Evolutionary conservation across 176 grass and related monocot species (phyloP).

Genomic region (Microstegium vimineum): DNA sequence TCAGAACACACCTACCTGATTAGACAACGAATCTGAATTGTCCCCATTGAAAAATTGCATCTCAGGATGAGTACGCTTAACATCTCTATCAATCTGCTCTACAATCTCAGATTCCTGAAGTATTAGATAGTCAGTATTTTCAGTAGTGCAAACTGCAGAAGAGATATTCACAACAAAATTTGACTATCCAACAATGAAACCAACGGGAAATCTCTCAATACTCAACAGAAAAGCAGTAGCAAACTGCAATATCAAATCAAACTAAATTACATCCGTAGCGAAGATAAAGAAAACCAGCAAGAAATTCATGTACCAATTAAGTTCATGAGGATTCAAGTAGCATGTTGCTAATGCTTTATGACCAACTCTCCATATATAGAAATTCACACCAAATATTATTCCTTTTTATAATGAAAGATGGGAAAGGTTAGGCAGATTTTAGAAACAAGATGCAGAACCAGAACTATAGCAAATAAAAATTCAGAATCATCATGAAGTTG

Average conservation of each 20-base stretch:
- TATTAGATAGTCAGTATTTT: constrained; percentile 11
- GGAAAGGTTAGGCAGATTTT: background rate
- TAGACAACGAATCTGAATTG: constrained; percentile 61
- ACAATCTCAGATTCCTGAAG: constrained; percentile 81
- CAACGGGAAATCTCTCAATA: background rate
- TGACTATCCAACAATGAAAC: background rate
- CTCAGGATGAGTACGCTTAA: constrained; percentile 96
- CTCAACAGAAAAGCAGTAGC: constrained; percentile 6
- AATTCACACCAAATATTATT: background rate
- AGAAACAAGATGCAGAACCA: background rate
- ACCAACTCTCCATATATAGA: background rate
- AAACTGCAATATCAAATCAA: background rate
- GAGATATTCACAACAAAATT: background rate
- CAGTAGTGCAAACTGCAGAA: constrained; percentile 17
- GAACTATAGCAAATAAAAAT: background rate
- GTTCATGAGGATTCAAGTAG: background rate
- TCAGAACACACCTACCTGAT: constrained; percentile 60
- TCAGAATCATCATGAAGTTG: background rate
- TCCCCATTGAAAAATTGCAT: constrained; percentile 85
- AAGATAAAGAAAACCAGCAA: background rate
- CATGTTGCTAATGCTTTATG: background rate
- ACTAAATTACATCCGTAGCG: background rate
- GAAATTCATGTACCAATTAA: background rate
- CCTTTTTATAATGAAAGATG: background rate
- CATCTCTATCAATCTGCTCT: constrained; percentile 98